Evolutionary conservation across 1,284 basidiomycete species (phyloP).

Genomic region (Sparassis latifolia): DNA sequence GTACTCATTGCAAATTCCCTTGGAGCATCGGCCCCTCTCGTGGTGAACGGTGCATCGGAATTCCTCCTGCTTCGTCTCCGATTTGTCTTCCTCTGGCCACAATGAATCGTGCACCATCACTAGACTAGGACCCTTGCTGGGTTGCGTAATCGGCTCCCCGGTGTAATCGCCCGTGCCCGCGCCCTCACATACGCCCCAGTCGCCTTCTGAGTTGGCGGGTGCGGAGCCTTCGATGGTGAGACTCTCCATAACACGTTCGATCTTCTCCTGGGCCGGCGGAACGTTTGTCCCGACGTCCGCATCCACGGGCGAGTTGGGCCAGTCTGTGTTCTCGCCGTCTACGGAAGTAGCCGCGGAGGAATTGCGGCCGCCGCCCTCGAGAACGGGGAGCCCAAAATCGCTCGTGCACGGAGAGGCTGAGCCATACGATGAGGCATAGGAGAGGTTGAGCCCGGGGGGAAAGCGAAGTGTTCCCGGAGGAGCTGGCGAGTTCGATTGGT

Average conservation of each 20-base stretch:
- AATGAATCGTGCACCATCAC: not conserved
- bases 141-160: not conserved
- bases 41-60: conserved; percentile 15
- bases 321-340: too few relatives aligned
- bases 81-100: not conserved
- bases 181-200: too few relatives aligned
- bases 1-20: conserved; percentile 21
- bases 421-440: too few relatives aligned
- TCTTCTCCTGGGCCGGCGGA: not conserved
- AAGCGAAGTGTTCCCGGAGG: too few relatives aligned
- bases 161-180: not conserved
- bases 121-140: too few relatives aligned
- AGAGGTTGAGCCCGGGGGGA: too few relatives aligned
- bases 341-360: too few relatives aligned
- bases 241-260: not conserved
- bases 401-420: too few relatives aligned
- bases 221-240: not conserved
- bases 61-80: not conserved
- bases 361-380: too few relatives aligned
- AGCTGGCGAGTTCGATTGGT: too few relatives aligned
- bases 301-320: not conserved
- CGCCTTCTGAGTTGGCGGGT: not conserved
- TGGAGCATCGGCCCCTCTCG: conserved; percentile 12
- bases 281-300: not conserved
- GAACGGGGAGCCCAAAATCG: too few relatives aligned